A percentile compares a stretch with the other conserved stretches of the same genome.
phyloP scores from a whole-genome alignment of 345 rosid species.

The Passiflora organensis region DNA sequence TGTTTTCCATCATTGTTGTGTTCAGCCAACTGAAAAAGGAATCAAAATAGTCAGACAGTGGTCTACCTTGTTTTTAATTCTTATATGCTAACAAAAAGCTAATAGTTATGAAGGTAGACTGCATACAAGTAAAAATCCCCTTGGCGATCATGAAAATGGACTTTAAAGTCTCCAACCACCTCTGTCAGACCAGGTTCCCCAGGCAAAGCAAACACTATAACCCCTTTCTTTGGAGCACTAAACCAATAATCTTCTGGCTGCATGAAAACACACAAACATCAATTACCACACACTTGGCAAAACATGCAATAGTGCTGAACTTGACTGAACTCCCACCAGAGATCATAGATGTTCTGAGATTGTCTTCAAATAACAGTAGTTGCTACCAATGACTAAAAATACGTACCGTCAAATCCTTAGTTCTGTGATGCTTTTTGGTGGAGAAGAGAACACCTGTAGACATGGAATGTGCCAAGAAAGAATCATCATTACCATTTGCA shows the following conservation, averaged over 20 bases:
- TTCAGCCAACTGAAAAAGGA: conserved; percentile 69
- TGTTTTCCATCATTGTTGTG: conserved; percentile 76
- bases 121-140: conserved; percentile 91
- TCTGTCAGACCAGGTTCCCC: conserved; percentile 91
- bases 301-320: too few relatives aligned
- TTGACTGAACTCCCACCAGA: neutral
- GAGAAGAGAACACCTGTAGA: conserved; percentile 68
- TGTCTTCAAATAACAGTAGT: neutral
- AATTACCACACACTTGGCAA: neutral
- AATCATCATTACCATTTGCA: neutral
- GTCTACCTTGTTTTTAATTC: neutral
- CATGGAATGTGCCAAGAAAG: neutral
- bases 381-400: neutral
- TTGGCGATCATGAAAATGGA: conserved; percentile 81
- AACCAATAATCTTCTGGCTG: conserved; percentile 98
- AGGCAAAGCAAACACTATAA: conserved; percentile 84
- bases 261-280: conserved; percentile 5
- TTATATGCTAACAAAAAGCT: conserved; percentile 6
- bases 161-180: conserved; percentile 76
- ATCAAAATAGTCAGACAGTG: too few relatives aligned
- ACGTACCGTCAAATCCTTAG: conserved; percentile 68
- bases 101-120: conserved; percentile 3
- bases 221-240: conserved; percentile 82
- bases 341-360: neutral
- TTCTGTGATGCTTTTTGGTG: conserved; percentile 69